Percentiles rank a stretch among this genome's conserved stretches.
These are phyloP conservation scores for Candida anglica DNA, from an alignment of 805 yeast species.

Conservation along the genomic window DNA sequence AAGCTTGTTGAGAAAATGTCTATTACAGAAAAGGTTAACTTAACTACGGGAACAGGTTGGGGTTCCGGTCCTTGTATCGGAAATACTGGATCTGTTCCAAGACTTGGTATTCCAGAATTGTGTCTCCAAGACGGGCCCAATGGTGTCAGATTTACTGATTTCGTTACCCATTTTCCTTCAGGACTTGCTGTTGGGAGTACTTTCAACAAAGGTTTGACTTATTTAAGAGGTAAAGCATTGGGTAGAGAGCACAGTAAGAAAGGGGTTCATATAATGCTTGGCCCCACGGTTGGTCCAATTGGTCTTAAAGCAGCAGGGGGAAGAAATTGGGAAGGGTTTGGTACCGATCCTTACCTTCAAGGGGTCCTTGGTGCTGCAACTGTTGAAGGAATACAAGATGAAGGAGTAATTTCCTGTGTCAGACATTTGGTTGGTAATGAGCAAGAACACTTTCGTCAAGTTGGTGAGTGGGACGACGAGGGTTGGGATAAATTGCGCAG, in stretches of 20 bases:
- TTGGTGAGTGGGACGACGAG: conserved; percentile 41
- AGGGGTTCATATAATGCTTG: conserved; percentile 53
- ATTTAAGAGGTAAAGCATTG: conserved; percentile 51
- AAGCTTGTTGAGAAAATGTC: conserved; percentile 54
- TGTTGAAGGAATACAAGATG: conserved; percentile 52
- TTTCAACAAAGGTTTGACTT: conserved; percentile 49
- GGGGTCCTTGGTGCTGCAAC: conserved; percentile 53
- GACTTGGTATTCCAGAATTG: conserved; percentile 50
- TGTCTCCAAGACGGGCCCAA: conserved; percentile 64
- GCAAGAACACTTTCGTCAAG: conserved; percentile 58
- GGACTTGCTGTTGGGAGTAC: conserved; percentile 59
- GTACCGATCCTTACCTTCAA: conserved; percentile 58
- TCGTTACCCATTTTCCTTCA: conserved; percentile 53
- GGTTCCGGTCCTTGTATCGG: conserved; percentile 60
- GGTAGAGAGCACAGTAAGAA: conserved; percentile 52
- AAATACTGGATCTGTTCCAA: conserved; percentile 54
- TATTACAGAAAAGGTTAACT: conserved; percentile 54
- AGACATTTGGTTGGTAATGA: conserved; percentile 59
- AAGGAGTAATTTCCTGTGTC: conserved; percentile 55
- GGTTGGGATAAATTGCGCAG: conserved; percentile 41
- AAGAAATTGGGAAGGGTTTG: conserved; percentile 62
- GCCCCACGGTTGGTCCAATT: conserved; percentile 58
- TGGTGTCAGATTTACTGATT: conserved; percentile 57
- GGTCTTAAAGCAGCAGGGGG: conserved; percentile 64
- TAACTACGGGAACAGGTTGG: conserved; percentile 65